phyloP scores from a whole-genome alignment of 345 rosid genomes.

The Adansonia digitata region DNA sequence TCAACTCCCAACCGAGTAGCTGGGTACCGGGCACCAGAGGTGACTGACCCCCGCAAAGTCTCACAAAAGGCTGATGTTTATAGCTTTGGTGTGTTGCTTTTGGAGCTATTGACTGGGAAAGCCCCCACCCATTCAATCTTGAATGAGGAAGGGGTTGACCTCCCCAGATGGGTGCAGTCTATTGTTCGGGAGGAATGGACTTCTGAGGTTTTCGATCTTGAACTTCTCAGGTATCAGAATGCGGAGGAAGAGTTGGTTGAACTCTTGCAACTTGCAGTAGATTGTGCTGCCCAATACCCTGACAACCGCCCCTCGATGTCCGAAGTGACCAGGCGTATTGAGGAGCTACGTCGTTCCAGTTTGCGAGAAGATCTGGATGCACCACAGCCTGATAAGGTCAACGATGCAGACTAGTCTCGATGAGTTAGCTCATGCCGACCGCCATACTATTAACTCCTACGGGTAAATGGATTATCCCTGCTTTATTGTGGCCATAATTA shows the following conservation, averaged over 20 bases:
- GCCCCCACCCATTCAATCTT: slow-evolving; percentile 72
- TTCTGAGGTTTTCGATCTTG: slow-evolving; percentile 64
- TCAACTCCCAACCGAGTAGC: slow-evolving; percentile 65
- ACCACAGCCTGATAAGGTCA: neutral
- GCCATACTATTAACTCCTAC: neutral
- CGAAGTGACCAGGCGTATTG: neutral
- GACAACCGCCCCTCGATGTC: neutral
- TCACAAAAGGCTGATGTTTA: too few relatives aligned
- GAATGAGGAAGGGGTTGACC: slow-evolving; percentile 88
- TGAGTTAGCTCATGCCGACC: neutral
- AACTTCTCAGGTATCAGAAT: slow-evolving; percentile 68
- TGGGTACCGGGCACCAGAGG: slow-evolving; percentile 96
- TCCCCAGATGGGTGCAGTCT: slow-evolving; percentile 92
- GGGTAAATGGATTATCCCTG: neutral
- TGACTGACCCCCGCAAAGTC: slow-evolving; percentile 77
- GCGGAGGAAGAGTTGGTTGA: slow-evolving; percentile 77
- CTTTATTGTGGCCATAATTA: neutral
- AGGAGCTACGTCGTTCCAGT: neutral
- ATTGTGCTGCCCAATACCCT: neutral
- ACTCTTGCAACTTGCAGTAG: slow-evolving; percentile 65
- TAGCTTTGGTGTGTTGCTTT: too few relatives aligned
- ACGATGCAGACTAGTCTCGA: neutral
- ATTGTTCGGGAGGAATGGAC: slow-evolving; percentile 52
- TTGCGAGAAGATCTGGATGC: neutral
- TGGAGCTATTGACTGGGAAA: slow-evolving; percentile 77